Conservation (phyloP, 2,329 filamentous ascomycete genomes). For the Stagonosporopsis rhizophila region DNA sequence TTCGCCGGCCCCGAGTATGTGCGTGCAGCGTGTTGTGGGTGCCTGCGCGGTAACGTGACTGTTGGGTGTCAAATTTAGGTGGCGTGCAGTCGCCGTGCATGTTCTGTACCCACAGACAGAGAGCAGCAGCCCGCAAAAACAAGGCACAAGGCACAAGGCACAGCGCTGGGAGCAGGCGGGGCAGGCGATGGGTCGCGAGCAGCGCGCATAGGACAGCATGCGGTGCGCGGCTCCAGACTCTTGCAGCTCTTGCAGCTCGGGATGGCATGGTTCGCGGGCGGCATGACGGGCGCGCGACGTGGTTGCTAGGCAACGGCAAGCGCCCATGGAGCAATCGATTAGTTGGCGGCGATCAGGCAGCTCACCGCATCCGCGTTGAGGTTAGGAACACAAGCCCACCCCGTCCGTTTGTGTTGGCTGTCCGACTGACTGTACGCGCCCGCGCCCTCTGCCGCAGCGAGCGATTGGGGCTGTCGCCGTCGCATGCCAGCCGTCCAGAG, state of each 20-base stretch:
- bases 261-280: conserved; percentile 15
- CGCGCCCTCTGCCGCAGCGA: conserved; percentile 17
- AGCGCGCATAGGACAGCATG: conserved; percentile 16
- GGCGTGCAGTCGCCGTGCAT: conserved; percentile 8
- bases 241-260: conserved; percentile 4
- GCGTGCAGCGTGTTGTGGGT: background rate
- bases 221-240: conserved; percentile 1
- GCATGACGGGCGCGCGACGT: conserved; percentile 8
- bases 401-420: conserved; percentile 4
- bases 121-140: background rate
- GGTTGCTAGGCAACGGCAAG: conserved; percentile 22
- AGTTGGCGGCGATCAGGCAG: conserved; percentile 14
- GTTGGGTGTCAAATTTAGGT: conserved; percentile 7
- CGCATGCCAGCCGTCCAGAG: conserved; percentile 28
- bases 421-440: conserved; percentile 15
- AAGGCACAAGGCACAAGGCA: background rate
- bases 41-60: conserved; percentile 4
- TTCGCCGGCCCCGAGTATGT: background rate
- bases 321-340: conserved; percentile 7
- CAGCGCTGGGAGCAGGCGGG: conserved; percentile 2
- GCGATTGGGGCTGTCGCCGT: conserved; percentile 22
- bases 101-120: conserved; percentile 1
- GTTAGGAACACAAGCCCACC: conserved; percentile 12
- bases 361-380: conserved; percentile 29
- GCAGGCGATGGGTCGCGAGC: conserved; percentile 5